Evolutionary conservation across 805 yeast species (phyloP).

Genomic region (Nakazawaea laoshanensis): DNA sequence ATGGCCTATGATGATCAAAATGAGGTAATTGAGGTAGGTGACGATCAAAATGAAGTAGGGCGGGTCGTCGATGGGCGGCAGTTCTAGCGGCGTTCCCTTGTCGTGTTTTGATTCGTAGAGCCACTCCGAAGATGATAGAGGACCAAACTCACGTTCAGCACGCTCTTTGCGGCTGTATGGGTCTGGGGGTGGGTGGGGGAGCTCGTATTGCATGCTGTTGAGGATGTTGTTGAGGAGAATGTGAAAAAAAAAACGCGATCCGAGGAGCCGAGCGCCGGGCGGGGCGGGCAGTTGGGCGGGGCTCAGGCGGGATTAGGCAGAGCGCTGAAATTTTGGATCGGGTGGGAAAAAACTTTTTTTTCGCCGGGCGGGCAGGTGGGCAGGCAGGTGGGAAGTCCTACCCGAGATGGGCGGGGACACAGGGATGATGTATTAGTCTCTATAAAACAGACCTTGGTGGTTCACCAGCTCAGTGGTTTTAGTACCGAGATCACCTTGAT

Average conservation of each 20-base stretch:
- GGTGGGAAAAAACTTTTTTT: too few relatives aligned
- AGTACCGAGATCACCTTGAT: too few relatives aligned
- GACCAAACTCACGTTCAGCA: conserved; percentile 67
- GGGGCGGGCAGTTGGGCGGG: too few relatives aligned
- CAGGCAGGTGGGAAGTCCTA: too few relatives aligned
- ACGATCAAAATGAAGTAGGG: conserved; percentile 71
- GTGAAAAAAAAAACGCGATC: neutral
- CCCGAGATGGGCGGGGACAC: too few relatives aligned
- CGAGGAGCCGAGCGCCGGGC: neutral
- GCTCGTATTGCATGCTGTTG: conserved; percentile 5
- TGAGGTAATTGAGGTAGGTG: conserved; percentile 79
- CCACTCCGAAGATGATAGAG: conserved; percentile 54
- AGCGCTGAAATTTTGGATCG: too few relatives aligned
- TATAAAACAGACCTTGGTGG: too few relatives aligned
- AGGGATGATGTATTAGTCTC: too few relatives aligned
- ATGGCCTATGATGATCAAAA: conserved; percentile 84
- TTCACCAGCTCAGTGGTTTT: too few relatives aligned
- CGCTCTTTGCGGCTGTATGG: conserved; percentile 23
- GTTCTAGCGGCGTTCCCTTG: conserved; percentile 46
- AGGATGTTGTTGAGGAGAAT: neutral
- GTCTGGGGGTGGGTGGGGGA: conserved; percentile 26
- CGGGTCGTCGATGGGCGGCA: conserved; percentile 74
- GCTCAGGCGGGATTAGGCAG: too few relatives aligned
- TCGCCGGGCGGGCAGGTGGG: too few relatives aligned
- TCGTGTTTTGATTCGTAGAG: conserved; percentile 55